Percentiles rank a stretch among this genome's conserved stretches.
Conservation (phyloP, 345 rosid species). For the Psidium guajava region DNA sequence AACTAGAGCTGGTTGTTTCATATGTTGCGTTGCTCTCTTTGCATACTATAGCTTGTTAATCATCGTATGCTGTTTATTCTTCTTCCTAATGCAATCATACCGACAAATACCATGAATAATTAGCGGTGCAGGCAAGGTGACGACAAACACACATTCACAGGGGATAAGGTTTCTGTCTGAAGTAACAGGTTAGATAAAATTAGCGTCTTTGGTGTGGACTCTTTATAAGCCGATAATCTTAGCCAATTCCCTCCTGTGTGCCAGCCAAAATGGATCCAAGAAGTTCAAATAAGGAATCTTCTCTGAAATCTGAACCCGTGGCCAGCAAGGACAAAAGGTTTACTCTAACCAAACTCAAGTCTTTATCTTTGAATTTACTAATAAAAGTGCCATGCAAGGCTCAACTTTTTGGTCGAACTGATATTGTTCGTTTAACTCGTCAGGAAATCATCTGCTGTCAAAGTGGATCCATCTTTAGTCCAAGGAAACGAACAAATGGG, state of each 20-base stretch:
- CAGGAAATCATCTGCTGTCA: slow-evolving; percentile 46
- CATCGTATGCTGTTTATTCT: not conserved
- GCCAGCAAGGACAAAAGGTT: slow-evolving; percentile 47
- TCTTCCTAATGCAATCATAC: not conserved
- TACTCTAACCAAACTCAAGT: not conserved
- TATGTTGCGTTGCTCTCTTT: not conserved
- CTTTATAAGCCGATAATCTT: not conserved
- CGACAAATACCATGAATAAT: slow-evolving; percentile 1
- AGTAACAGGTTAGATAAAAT: slow-evolving; percentile 44
- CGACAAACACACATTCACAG: slow-evolving; percentile 72
- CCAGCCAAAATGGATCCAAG: slow-evolving; percentile 33
- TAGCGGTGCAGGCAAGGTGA: slow-evolving; percentile 86
- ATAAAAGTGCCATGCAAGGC: not conserved
- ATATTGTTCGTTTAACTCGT: not conserved
- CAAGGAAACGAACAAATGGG: slow-evolving; percentile 12
- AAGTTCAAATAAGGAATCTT: slow-evolving; percentile 20
- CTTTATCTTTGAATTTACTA: not conserved
- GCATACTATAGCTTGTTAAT: not conserved
- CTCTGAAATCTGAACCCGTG: slow-evolving; percentile 1
- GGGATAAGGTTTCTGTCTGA: slow-evolving; percentile 84
- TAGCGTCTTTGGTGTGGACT: not conserved
- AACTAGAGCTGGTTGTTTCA: not conserved
- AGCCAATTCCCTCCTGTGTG: not conserved
- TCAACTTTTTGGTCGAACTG: not conserved
- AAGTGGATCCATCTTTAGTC: slow-evolving; percentile 14